phyloP scores from a whole-genome alignment of 2,329 filamentous ascomycete species.

The Talaromyces sp. region DNA sequence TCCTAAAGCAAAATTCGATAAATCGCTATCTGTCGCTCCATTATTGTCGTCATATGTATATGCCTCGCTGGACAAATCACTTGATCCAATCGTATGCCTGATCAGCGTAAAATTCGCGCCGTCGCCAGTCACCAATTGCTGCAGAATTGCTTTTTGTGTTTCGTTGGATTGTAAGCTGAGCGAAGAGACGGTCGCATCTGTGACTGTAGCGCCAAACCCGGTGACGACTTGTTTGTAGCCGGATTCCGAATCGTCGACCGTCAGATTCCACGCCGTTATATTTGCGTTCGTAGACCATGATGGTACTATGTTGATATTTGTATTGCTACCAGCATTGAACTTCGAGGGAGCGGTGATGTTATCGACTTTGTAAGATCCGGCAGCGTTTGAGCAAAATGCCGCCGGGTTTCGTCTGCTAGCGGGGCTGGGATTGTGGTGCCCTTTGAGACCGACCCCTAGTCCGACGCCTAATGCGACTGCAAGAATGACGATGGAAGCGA shows the following conservation, averaged over 20 bases:
- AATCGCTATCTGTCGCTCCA: slow-evolving; percentile 29
- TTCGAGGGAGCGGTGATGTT: not conserved
- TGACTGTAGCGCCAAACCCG: slow-evolving; percentile 39
- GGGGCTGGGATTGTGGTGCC: not conserved
- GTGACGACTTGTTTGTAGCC: slow-evolving; percentile 29
- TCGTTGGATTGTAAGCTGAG: slow-evolving; percentile 32
- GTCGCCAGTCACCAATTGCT: slow-evolving; percentile 32
- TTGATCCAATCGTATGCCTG: slow-evolving; percentile 40
- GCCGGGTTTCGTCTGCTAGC: slow-evolving; percentile 15
- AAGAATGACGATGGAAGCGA: not conserved
- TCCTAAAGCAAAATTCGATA: slow-evolving; percentile 32
- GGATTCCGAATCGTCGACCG: slow-evolving; percentile 25
- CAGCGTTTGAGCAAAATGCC: slow-evolving; percentile 28
- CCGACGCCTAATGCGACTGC: slow-evolving; percentile 9
- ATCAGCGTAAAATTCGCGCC: slow-evolving; percentile 39
- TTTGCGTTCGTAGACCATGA: slow-evolving; percentile 20
- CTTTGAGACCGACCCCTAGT: slow-evolving; percentile 4
- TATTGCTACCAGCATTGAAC: not conserved
- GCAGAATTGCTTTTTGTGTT: slow-evolving; percentile 29
- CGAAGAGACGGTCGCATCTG: slow-evolving; percentile 36
- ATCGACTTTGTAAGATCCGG: slow-evolving; percentile 26
- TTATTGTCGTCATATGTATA: slow-evolving; percentile 41
- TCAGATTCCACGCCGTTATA: slow-evolving; percentile 27
- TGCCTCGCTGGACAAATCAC: slow-evolving; percentile 32
- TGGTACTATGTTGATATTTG: slow-evolving; percentile 9